Evolutionary conservation across 768 basidiomycete genomes (phyloP).

Genomic region (Lactarius indigo): DNA sequence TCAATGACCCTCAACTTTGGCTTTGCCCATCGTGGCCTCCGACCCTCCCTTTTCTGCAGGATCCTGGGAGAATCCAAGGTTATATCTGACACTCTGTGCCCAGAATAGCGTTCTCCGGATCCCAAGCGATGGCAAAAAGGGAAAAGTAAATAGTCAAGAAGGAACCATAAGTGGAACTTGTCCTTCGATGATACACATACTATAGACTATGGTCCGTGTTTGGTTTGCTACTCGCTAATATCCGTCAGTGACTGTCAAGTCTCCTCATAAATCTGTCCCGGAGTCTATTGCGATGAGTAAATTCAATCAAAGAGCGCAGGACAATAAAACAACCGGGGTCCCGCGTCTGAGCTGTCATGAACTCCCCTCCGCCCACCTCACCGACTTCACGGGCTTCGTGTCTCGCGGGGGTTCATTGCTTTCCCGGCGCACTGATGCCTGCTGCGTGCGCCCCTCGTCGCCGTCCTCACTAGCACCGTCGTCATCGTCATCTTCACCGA

Average conservation of each 20-base stretch:
- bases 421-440: neutral
- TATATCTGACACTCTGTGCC: neutral
- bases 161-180: neutral
- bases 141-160: neutral
- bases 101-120: neutral
- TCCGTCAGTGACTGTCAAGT: neutral
- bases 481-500: constrained; percentile 61
- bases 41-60: neutral
- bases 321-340: neutral
- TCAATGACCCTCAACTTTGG: neutral
- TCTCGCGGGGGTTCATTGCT: neutral
- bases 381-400: constrained; percentile 14
- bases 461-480: constrained; percentile 32
- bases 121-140: neutral
- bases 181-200: neutral
- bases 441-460: neutral
- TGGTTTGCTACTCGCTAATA: neutral
- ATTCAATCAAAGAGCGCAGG: neutral
- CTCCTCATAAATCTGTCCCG: neutral
- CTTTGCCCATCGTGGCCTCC: neutral
- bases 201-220: neutral
- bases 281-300: neutral
- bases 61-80: neutral
- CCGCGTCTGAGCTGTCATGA: neutral
- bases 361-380: constrained; percentile 24